phyloP scores from a whole-genome alignment of 768 basidiomycete species.

The Boletus edulis region DNA sequence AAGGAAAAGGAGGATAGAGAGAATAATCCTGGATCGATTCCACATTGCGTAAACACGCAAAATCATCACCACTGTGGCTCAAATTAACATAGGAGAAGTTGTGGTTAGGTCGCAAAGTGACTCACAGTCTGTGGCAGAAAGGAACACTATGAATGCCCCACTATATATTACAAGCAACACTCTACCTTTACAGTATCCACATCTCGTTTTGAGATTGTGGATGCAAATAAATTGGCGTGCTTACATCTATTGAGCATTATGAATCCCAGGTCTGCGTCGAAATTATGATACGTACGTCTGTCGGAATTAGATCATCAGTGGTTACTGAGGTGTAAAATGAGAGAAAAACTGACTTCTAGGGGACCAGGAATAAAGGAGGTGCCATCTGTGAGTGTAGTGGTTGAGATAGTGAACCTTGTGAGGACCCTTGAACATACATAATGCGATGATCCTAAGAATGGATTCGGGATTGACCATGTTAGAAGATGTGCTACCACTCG shows the following conservation, averaged over 20 bases:
- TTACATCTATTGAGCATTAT: background rate
- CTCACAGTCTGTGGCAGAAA: background rate
- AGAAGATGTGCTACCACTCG: no score
- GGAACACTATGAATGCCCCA: background rate
- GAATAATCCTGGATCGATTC: background rate
- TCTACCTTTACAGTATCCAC: background rate
- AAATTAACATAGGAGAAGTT: background rate
- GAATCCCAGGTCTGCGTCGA: no score
- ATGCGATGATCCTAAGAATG: background rate
- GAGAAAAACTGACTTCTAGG: background rate
- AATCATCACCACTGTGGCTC: background rate
- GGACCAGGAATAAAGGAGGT: background rate
- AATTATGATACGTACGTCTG: no score
- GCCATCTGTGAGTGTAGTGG: background rate
- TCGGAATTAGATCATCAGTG: no score
- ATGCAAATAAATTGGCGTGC: background rate
- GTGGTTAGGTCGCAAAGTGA: background rate
- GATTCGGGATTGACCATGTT: background rate
- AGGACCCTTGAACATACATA: background rate
- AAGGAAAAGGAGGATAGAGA: background rate
- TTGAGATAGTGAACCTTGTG: background rate
- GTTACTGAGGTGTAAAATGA: no score
- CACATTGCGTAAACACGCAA: background rate
- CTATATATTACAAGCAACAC: rapidly evolving
- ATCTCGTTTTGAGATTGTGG: no score